Percentiles rank a stretch among this genome's conserved stretches.
These are phyloP conservation scores for bread wheat (Triticum aestivum) DNA, from an alignment of 176 grass and related monocot species.

Conservation along the genomic window DNA sequence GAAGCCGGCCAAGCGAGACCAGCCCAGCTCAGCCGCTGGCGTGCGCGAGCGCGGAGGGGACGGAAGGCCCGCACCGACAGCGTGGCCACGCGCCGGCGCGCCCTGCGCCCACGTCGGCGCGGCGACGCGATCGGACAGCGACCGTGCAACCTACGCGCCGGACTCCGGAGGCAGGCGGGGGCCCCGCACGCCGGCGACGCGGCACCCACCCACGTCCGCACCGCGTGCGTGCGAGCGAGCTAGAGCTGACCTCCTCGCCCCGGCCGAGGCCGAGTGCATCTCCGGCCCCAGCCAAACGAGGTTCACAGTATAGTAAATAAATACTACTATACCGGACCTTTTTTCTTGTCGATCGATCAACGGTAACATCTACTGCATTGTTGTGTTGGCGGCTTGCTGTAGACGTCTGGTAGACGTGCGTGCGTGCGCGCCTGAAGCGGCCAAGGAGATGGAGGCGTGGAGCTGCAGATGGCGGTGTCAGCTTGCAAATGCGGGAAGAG, in stretches of 20 bases:
- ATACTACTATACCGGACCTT: neutral
- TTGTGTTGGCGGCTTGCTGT: neutral
- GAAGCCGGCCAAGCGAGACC: neutral
- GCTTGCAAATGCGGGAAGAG: neutral
- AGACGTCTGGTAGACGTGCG: neutral
- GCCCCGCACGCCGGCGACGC: slow-evolving; percentile 31
- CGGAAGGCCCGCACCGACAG: slow-evolving; percentile 40
- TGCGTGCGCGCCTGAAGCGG: neutral
- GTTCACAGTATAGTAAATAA: neutral
- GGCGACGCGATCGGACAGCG: slow-evolving; percentile 50
- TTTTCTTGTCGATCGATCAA: neutral
- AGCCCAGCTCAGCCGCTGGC: neutral
- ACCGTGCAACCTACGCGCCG: slow-evolving; percentile 47
- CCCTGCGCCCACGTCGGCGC: slow-evolving; percentile 10
- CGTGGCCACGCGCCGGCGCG: neutral
- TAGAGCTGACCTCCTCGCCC: neutral
- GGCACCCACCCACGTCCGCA: slow-evolving; percentile 28
- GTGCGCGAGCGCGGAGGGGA: neutral
- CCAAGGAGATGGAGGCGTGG: too few relatives aligned
- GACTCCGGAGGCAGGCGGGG: neutral
- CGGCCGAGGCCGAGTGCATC: neutral
- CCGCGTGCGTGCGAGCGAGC: neutral
- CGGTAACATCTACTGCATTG: neutral
- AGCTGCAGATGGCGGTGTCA: neutral
- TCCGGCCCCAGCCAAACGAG: neutral